Evolutionary conservation across 2,329 filamentous ascomycete genomes (phyloP).

Genomic region (Aureobasidium sp.): DNA sequence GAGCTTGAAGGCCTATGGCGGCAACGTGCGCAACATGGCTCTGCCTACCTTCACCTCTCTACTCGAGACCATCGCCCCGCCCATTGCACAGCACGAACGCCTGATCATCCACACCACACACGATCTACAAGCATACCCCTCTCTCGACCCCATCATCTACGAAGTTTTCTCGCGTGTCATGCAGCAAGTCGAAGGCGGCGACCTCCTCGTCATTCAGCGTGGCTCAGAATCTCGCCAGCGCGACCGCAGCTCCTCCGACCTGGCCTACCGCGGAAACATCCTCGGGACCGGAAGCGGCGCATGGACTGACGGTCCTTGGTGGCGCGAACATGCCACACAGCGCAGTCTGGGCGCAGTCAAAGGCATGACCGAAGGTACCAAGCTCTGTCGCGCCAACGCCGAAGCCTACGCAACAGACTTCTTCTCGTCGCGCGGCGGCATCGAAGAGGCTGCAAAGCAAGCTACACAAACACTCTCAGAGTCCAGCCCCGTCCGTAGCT

Average conservation of each 20-base stretch:
- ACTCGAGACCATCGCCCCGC: constrained; percentile 88
- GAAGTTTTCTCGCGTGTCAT: constrained; percentile 90
- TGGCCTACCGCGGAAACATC: constrained; percentile 45
- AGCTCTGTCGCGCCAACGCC: constrained; percentile 81
- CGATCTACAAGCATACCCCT: constrained; percentile 89
- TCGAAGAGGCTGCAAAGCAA: constrained; percentile 71
- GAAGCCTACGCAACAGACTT: constrained; percentile 84
- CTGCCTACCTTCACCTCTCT: constrained; percentile 93
- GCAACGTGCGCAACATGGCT: constrained; percentile 77
- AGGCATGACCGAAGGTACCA: constrained; percentile 78
- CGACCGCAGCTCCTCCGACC: constrained; percentile 56
- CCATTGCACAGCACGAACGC: constrained; percentile 93
- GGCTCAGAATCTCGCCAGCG: constrained; percentile 68
- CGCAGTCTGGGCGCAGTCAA: constrained; percentile 74
- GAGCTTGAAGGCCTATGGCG: constrained; percentile 71
- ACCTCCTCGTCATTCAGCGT: constrained; percentile 87
- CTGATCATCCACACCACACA: constrained; percentile 97
- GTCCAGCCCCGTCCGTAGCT: constrained; percentile 82
- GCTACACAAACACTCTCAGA: constrained; percentile 75
- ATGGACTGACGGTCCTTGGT: constrained; percentile 96
- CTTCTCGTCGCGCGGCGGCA: constrained; percentile 68
- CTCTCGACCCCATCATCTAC: constrained; percentile 87
- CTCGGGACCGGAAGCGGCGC: constrained; percentile 46
- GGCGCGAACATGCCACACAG: constrained; percentile 58
- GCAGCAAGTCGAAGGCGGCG: constrained; percentile 97